Conservation (phyloP, 2,329 filamentous ascomycete species). For the Fusarium armeniacum region DNA sequence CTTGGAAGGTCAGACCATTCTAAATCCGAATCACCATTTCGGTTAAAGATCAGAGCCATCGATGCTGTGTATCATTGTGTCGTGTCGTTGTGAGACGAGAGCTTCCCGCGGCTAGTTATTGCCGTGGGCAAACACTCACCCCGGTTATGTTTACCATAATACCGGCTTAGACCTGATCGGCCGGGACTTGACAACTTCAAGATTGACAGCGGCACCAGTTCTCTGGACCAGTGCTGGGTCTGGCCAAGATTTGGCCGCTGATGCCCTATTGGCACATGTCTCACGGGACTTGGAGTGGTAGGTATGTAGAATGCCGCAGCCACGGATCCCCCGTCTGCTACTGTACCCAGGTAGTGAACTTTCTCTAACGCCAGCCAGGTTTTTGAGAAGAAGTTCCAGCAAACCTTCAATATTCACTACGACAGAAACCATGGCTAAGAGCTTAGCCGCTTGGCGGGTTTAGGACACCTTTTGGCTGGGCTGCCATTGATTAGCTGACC, state of each 20-base stretch:
- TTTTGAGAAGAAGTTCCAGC: slow-evolving; percentile 28
- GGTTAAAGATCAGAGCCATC: slow-evolving; percentile 23
- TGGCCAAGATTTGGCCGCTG: slow-evolving; percentile 34
- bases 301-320: slow-evolving; percentile 1
- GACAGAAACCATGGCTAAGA: slow-evolving; percentile 11
- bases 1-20: slow-evolving; percentile 7
- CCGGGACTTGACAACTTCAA: slow-evolving; percentile 34
- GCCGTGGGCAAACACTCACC: slow-evolving; percentile 11
- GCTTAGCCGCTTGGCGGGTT: slow-evolving; percentile 8
- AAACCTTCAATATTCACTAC: slow-evolving; percentile 16
- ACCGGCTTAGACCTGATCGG: slow-evolving; percentile 30
- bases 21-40: slow-evolving; percentile 2
- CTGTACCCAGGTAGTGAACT: not conserved
- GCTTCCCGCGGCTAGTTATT: slow-evolving; percentile 7
- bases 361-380: not conserved
- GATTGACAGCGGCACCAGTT: slow-evolving; percentile 30
- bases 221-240: slow-evolving; percentile 25
- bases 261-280: slow-evolving; percentile 18
- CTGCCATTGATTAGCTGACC: not conserved
- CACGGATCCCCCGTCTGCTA: slow-evolving; percentile 3
- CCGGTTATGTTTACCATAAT: slow-evolving; percentile 15
- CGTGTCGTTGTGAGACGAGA: slow-evolving; percentile 17
- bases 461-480: slow-evolving; percentile 7
- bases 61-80: slow-evolving; percentile 5
- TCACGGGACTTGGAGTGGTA: slow-evolving; percentile 2